Percentiles rank a stretch among this genome's conserved stretches.
These are phyloP conservation scores for Leptoxyphium fumago DNA, from an alignment of 2,329 filamentous ascomycete species.

Conservation along the genomic window DNA sequence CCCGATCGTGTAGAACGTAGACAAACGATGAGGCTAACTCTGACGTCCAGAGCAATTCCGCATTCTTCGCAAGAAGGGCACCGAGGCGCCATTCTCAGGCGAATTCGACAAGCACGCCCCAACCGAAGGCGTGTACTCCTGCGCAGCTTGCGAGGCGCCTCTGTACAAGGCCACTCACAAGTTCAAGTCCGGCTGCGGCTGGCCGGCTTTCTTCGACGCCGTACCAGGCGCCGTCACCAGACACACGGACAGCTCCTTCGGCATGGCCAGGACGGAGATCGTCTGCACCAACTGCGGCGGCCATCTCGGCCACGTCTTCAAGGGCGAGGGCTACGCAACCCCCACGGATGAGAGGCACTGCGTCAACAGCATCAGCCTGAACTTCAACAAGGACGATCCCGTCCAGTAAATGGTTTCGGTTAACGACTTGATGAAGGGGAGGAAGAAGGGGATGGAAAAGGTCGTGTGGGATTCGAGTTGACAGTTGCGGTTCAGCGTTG, in stretches of 20 bases:
- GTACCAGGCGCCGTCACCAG: conserved; percentile 80
- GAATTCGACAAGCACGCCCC: conserved; percentile 80
- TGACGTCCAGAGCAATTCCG: conserved; percentile 77
- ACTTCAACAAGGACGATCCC: conserved; percentile 56
- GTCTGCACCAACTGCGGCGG: conserved; percentile 90
- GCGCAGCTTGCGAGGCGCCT: conserved; percentile 71
- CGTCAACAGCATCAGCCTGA: conserved; percentile 85
- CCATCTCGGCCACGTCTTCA: conserved; percentile 81
- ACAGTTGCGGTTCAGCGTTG: too few relatives aligned
- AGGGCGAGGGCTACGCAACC: conserved; percentile 68
- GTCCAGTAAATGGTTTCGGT: conserved; percentile 7
- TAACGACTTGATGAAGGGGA: too few relatives aligned
- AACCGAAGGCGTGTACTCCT: conserved; percentile 63
- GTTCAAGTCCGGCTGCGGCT: conserved; percentile 91
- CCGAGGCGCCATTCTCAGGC: conserved; percentile 66
- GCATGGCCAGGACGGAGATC: conserved; percentile 84
- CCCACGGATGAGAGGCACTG: conserved; percentile 95
- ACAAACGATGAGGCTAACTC: not conserved
- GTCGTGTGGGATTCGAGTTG: too few relatives aligned
- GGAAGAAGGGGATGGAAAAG: too few relatives aligned
- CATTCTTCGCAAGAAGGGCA: conserved; percentile 81
- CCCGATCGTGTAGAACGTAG: not conserved
- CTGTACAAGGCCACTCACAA: conserved; percentile 91
- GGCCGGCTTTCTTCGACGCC: conserved; percentile 96
- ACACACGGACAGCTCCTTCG: conserved; percentile 60